These are phyloP conservation scores for Linderina pennispora DNA, from an alignment of 192 early-diverging fungal species.

Conservation along the genomic window DNA sequence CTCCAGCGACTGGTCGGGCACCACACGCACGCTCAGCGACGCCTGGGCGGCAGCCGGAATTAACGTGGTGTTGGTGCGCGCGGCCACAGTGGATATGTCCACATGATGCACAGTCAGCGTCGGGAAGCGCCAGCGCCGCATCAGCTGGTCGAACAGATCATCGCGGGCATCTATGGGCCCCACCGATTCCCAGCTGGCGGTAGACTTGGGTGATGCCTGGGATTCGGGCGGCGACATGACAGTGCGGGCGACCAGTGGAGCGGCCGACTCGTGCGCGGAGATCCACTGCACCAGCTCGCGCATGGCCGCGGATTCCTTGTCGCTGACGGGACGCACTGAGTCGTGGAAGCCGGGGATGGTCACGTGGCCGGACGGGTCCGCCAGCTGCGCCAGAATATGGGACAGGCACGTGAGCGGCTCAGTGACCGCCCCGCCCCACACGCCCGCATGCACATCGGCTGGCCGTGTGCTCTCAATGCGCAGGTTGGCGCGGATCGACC, in stretches of 20 bases:
- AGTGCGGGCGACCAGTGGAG: conserved; percentile 24
- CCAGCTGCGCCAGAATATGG: conserved; percentile 53
- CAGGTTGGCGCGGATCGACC: conserved; percentile 62
- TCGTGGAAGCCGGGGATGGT: conserved; percentile 66
- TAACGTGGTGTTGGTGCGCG: conserved; percentile 58
- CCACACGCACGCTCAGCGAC: conserved; percentile 65
- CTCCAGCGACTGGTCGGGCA: conserved; percentile 65
- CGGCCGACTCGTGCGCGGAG: conserved; percentile 19
- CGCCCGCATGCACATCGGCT: conserved; percentile 70
- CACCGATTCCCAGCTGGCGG: background rate
- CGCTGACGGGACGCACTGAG: conserved; percentile 50
- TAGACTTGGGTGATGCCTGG: background rate
- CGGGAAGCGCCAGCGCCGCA: conserved; percentile 71
- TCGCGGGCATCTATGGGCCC: conserved; percentile 8
- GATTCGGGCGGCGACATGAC: conserved; percentile 1
- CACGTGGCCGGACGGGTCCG: conserved; percentile 51
- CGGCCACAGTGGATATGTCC: conserved; percentile 57
- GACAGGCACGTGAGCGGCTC: conserved; percentile 66
- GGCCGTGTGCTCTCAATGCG: conserved; percentile 37
- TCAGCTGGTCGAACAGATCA: conserved; percentile 50
- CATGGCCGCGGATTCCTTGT: conserved; percentile 54
- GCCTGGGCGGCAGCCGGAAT: conserved; percentile 65
- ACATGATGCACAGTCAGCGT: conserved; percentile 70
- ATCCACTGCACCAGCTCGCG: conserved; percentile 25
- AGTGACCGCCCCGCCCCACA: conserved; percentile 67